Base-by-base conservation (phyloP, 1,284 basidiomycete species). In the Tylopilus microsporus region DNA sequence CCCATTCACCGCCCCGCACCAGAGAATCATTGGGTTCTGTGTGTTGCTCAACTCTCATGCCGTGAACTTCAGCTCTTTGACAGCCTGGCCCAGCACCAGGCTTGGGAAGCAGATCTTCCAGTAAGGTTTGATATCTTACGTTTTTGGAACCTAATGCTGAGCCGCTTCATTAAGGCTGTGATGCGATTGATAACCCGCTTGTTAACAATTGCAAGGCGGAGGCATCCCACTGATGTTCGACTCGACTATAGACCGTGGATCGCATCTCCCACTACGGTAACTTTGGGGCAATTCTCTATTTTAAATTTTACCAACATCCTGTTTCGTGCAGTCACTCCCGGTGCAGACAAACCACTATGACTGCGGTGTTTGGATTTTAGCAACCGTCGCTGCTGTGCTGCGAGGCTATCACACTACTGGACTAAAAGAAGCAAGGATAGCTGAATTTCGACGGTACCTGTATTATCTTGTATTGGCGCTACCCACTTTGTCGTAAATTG, bases 341-440 rank as follows among this genome's bases (percentile, higher is more conserved):
- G 30, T 56, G 32, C 63, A 68, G 32, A 62, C n/a, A 2, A 69
- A 69, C 42, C 16, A 48, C 1, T 55, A 62, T 36, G 66, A 69
- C 30, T 69, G 65, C 49, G 66, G 66, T 6, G 57, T 69, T 15
- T 69, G 68, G 66, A 58, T 68, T 0, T 58, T 69, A 16, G 68
- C 58, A 32, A 32, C 32, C 8, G 32, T 32, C 5, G 32, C 32
- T 1, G 32, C 32, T 32, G 32, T 5, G 32, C 32, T 32, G 8
- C 32, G 32, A 32, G 32, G 32, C 32, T 32, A 7, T 32, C 32
- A 32, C 8, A 32, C 32, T 32, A 32, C 32, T 32, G 32, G 32
- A 32, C 32, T 32, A 7, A 32, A 32, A 8, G 30, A 32, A 32
- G 30, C 7, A 7, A 32, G 8, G 32, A 32, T 3, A 32, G 5